Conservation (phyloP, 176 grass and related monocot species). For the Aegilops tauschii region DNA sequence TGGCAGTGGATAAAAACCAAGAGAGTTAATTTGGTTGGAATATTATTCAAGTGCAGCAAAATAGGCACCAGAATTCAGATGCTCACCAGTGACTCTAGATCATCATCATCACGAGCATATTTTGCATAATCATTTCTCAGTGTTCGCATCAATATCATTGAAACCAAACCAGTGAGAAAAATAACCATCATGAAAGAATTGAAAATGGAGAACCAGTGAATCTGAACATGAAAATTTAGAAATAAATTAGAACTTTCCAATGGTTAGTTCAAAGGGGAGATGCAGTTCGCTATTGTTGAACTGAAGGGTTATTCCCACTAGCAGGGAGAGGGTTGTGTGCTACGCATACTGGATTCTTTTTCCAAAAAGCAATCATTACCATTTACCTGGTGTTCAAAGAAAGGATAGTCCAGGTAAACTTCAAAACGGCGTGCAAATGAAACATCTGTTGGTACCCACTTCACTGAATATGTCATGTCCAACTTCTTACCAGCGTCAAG, state of each 20-base stretch:
- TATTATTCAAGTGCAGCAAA: slow-evolving; percentile 30
- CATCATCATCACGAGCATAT: slow-evolving; percentile 99
- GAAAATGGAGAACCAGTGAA: slow-evolving; percentile 99
- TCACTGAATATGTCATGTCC: slow-evolving; percentile 90
- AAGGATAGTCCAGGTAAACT: slow-evolving; percentile 98
- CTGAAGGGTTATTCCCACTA: slow-evolving; percentile 4
- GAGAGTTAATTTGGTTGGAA: not conserved
- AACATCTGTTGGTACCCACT: slow-evolving; percentile 76
- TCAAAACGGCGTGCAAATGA: slow-evolving; percentile 89
- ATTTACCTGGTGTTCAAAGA: slow-evolving; percentile 99
- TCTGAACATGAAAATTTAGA: slow-evolving; percentile 50
- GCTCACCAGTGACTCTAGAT: slow-evolving; percentile 78
- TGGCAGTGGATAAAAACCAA: not conserved
- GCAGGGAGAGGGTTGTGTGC: not conserved
- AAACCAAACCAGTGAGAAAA: slow-evolving; percentile 94
- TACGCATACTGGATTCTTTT: not conserved
- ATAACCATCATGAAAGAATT: slow-evolving; percentile 99
- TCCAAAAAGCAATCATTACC: slow-evolving; percentile 26
- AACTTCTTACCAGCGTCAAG: slow-evolving; percentile 76
- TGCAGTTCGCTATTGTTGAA: not conserved
- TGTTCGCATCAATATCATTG: slow-evolving; percentile 98
- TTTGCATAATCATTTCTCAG: slow-evolving; percentile 98
- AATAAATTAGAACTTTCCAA: slow-evolving; percentile 18
- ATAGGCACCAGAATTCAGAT: slow-evolving; percentile 11
- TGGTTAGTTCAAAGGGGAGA: slow-evolving; percentile 25